Evolutionary conservation across 805 yeast species (phyloP), one percentile per base, ranked within the genome.

Genomic region (Pichia rugopelliculosa): DNA sequence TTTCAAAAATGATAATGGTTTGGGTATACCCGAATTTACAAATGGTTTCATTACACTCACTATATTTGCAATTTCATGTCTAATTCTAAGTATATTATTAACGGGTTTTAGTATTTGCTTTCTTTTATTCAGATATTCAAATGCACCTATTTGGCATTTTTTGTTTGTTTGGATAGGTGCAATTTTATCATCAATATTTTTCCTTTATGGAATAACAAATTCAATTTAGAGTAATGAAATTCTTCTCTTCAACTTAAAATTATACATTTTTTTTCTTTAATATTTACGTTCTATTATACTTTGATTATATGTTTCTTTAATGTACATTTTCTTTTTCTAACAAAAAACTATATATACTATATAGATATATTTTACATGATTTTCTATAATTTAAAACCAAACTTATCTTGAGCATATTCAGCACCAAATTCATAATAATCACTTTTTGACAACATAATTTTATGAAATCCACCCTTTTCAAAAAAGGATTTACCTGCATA

Each of bases 391-490:
- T 56, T 60, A 42, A 53, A 53, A 4, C 66, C 63, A 51, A 64
- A 64, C 47, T 64, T 65, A 42, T 60, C 65, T 45, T 60, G 65
- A 12, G 62, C 60, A 45, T 64, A 66, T 49, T 62, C 66, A 20
- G 79, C 73, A 0, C 99, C 99, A 59, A 87, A 83, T 63, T 93
- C 99, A 53, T 77, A 73, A 58, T 89, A 93, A 44, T 93, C 98
- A 48, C 80, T 78, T 50, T 82, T 77, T 0, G 95, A 75, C 7
- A 93, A 80, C 46, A 80, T 72, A 17, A 82, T 75, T 36, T 76
- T 71, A 17, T 66, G 63, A 47, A 74, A 68, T 9, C 76, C 71
- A 26, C 69, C 76, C 18, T 70, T 66, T 3, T 73, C 68, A 20
- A 73, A 74, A 44, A 82, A 70, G 6, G 56, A 50, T 13, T 69